These are phyloP conservation scores for Diplocarpon rosae DNA, from an alignment of 2,329 filamentous ascomycete genomes.

Conservation along the genomic window DNA sequence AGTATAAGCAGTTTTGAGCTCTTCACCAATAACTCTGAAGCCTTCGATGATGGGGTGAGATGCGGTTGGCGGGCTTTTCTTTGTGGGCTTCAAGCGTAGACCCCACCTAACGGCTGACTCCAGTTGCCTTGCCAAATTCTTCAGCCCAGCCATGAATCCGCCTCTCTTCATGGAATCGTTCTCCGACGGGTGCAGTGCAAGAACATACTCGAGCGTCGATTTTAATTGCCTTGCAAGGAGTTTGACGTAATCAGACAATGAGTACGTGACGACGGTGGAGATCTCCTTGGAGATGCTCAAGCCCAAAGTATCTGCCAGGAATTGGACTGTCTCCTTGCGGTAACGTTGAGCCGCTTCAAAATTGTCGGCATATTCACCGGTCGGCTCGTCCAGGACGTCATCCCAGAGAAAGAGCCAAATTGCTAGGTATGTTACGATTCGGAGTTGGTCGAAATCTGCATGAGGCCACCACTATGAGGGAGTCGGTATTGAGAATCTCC, in stretches of 20 bases:
- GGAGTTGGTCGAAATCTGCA: constrained; percentile 11
- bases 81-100: background rate
- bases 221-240: background rate
- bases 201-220: background rate
- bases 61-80: background rate
- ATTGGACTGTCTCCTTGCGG: constrained; percentile 8
- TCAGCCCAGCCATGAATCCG: background rate
- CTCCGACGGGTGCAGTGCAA: background rate
- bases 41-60: constrained; percentile 13
- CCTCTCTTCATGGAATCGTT: background rate
- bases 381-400: constrained; percentile 20
- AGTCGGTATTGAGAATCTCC: background rate
- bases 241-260: background rate
- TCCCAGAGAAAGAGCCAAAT: constrained; percentile 25
- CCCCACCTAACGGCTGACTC: constrained; percentile 3
- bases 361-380: constrained; percentile 13
- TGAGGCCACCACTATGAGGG: constrained; percentile 18
- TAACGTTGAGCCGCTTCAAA: constrained; percentile 13
- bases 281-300: background rate
- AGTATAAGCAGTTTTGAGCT: constrained; percentile 12
- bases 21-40: constrained; percentile 16
- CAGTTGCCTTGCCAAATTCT: background rate
- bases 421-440: constrained; percentile 14
- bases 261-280: constrained; percentile 1
- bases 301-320: constrained; percentile 8